Base-by-base conservation (phyloP, 1,284 basidiomycete species). In the Flammula alnicola region DNA sequence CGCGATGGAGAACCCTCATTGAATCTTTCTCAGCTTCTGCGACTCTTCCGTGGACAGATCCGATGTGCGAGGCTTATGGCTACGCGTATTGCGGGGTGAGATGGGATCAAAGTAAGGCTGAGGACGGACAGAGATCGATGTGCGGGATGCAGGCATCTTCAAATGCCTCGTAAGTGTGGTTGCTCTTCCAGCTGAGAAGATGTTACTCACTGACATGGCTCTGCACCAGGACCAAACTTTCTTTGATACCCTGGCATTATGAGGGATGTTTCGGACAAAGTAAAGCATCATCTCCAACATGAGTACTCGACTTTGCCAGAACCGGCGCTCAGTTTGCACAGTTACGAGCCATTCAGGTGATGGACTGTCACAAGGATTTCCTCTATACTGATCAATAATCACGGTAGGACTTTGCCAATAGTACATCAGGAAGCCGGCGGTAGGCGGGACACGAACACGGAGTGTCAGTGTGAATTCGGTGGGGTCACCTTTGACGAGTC, bases 331-430 rank as follows among this genome's bases (percentile, higher is more conserved):
- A 5, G 45, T 31, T 36, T 38, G 35, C 7, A 39, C 45, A 19
- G 45, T 47, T 47, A 20, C 6, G 12, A 47, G 45, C 45, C 45
- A 47, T 14, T 47, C 36, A 30, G 36, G 45, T 39, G 45, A 27
- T 16, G 20, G 26, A 11, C 19, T 39, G 36, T 37, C 35, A 27
- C n/a, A 7, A 39, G 26, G 16, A 8, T 47, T 27, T 29, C 26
- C 45, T 6, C 5, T 39, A 22, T 32, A 40, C 27, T 47, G 26
- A 16, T 38, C 35, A 23, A 46, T 46, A 12, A 38, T 19, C 11
- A 46, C 26, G n/a, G 22, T 30, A 12, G 44, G 44, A 38, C 35
- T 35, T 14, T 46, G 35, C 44, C 44, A 45, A 23, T 45, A 45
- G 32, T 36, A 16, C 23, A 45, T 35, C 22, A 45, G 27, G 17